phyloP scores from a whole-genome alignment of 257 asterid genomes.

The Linaria vulgaris region DNA sequence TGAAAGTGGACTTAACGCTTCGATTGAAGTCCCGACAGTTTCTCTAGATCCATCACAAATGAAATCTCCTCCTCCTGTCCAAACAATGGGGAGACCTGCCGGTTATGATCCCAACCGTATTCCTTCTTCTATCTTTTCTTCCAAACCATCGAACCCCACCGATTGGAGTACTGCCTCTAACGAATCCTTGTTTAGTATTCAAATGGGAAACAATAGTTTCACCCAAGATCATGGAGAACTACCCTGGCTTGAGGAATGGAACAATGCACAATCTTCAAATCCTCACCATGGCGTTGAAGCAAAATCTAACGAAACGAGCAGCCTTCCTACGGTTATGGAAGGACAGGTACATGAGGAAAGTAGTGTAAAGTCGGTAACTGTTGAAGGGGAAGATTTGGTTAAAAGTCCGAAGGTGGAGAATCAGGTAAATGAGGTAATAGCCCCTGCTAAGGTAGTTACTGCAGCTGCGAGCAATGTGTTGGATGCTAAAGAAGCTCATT shows the following conservation, averaged over 20 bases:
- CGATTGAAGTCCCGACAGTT: neutral
- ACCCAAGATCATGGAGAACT: conserved; percentile 59
- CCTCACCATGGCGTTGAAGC: conserved; percentile 19
- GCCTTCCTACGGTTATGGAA: conserved; percentile 62
- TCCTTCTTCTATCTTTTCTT: conserved; percentile 57
- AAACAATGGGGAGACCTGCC: conserved; percentile 45
- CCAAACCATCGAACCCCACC: conserved; percentile 36
- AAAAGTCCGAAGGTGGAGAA: conserved; percentile 27
- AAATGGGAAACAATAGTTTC: conserved; percentile 82
- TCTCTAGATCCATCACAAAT: conserved; percentile 10
- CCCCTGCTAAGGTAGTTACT: conserved; percentile 28
- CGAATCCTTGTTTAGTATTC: conserved; percentile 85
- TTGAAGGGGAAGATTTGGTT: conserved; percentile 25
- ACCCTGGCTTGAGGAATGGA: conserved; percentile 53
- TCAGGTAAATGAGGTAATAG: conserved; percentile 18
- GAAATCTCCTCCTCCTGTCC: conserved; percentile 53
- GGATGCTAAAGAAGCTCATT: neutral
- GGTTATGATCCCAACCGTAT: conserved; percentile 84
- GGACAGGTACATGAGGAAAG: conserved; percentile 36
- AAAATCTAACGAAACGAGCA: conserved; percentile 33
- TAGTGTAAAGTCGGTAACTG: conserved; percentile 21
- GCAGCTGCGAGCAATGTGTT: conserved; percentile 7
- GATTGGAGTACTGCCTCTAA: conserved; percentile 85
- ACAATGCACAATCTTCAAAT: conserved; percentile 24
- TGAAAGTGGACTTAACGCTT: neutral